Evolutionary conservation across 2,329 filamentous ascomycete genomes (phyloP).

Genomic region (Diaporthe vexans): DNA sequence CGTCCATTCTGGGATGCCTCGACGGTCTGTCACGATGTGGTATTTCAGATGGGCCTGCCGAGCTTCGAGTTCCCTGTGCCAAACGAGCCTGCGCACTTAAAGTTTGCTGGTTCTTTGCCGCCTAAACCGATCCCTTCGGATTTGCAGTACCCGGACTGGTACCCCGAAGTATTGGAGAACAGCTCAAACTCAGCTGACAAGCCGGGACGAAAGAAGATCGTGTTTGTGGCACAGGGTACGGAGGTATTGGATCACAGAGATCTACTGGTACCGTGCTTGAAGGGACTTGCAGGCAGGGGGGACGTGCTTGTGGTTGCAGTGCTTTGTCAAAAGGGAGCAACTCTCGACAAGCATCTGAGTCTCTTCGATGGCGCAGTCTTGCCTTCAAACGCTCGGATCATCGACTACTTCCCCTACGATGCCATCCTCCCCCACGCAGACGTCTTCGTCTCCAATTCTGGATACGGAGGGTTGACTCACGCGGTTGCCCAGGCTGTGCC

Average conservation of each 20-base stretch:
- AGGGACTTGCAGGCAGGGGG: conserved; percentile 55
- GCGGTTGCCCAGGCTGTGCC: conserved; percentile 61
- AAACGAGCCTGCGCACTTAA: conserved; percentile 31
- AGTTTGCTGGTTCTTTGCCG: conserved; percentile 47
- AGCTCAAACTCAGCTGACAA: conserved; percentile 36
- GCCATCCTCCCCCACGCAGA: conserved; percentile 58
- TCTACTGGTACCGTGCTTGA: conserved; percentile 61
- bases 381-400: conserved; percentile 58
- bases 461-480: conserved; percentile 63
- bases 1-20: conserved; percentile 27
- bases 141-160: conserved; percentile 59
- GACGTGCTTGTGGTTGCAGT: conserved; percentile 57
- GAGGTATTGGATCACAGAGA: conserved; percentile 55
- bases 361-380: conserved; percentile 42
- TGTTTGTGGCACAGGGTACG: conserved; percentile 65
- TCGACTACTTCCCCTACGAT: conserved; percentile 65
- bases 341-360: conserved; percentile 42
- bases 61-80: conserved; percentile 31
- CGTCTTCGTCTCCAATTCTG: conserved; percentile 63
- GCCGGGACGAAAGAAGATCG: conserved; percentile 52
- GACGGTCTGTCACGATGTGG: conserved; percentile 34
- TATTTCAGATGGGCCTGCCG: conserved; percentile 37
- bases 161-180: conserved; percentile 56
- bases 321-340: conserved; percentile 48
- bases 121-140: conserved; percentile 48